Percentiles rank a stretch among this genome's conserved stretches.
These are phyloP conservation scores for Pisolithus orientalis DNA, from an alignment of 768 basidiomycete species.

Conservation along the genomic window DNA sequence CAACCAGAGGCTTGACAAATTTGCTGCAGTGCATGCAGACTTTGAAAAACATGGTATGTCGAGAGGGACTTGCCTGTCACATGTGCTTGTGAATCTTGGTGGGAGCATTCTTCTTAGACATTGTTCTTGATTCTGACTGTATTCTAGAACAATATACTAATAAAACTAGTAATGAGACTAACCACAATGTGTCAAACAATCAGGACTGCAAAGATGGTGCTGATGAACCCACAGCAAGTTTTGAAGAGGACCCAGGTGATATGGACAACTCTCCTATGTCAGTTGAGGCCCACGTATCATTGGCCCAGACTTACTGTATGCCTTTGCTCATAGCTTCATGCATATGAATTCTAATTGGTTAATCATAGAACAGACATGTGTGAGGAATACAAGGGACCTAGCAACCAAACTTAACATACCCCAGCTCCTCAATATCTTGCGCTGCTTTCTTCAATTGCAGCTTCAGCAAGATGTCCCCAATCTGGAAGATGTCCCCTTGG, in stretches of 20 bases:
- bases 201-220: neutral
- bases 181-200: too few species aligned
- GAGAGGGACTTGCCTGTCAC: conserved; percentile 2
- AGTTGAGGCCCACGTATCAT: neutral
- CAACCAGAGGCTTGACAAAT: conserved; percentile 27
- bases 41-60: conserved; percentile 22
- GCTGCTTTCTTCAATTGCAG: too few species aligned
- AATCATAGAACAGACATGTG: neutral
- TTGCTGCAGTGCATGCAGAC: conserved; percentile 11
- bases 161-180: neutral
- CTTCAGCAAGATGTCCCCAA: neutral
- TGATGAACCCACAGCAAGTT: neutral
- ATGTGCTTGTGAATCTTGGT: neutral
- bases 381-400: neutral
- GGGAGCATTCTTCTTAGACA: neutral
- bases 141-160: neutral
- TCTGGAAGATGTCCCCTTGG: neutral
- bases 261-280: neutral
- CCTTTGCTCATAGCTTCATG: neutral
- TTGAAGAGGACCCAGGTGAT: neutral
- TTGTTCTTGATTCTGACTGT: neutral
- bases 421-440: too few species aligned
- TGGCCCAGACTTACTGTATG: neutral
- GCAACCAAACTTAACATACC: neutral
- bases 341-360: neutral